Evolutionary conservation across 2,329 filamentous ascomycete species (phyloP), one percentile per base, ranked within the genome.

Genomic region (Fusarium dimerum): DNA sequence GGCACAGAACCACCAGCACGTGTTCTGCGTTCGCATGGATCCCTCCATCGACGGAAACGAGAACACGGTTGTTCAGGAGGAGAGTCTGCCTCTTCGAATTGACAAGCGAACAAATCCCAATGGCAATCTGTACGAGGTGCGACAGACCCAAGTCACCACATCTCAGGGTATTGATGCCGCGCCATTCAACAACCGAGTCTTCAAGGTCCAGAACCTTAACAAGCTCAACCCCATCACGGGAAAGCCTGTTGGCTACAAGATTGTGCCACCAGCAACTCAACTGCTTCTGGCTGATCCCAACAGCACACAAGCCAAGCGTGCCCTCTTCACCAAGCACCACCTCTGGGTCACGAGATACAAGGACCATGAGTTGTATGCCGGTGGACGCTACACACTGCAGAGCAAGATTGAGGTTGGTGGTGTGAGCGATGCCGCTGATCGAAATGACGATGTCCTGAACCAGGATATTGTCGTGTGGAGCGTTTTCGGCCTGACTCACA

Each of bases 391-490:
- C 50, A 79, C 77, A 1, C 79, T 79, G 55, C 77, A 79, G 70
- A 77, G 76, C 58, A 66, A 61, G 5, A 62, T 57, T 11, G 76
- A 78, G 47, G 64, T 64, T 2, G 77, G 77, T 0, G 9, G 53
- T 11, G 55, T 52, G 2, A 12, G 10, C 13, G 13, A 42, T 8
- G 50, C 43, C 50, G 36, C 46, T 1, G 46, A 44, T 2, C 47
- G 56, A 6, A 40, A 59, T 3, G 80, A 83, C 40, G 68, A 73
- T 57, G 72, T 95, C 63, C 87, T 88, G 51, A 87, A 95, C 74
- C 88, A 85, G 2, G 89, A 96, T 68, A 74, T 94, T 30, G 90
- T 95, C 2, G 80, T 95, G 12, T 95, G 90, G 91, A 90, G 95
- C 73, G 93, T 90, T 0, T 96, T 95, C 65, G 91, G 90, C 42